Evolutionary conservation across 2,329 filamentous ascomycete genomes (phyloP).

Genomic region (Phaeomoniella chlamydospora): DNA sequence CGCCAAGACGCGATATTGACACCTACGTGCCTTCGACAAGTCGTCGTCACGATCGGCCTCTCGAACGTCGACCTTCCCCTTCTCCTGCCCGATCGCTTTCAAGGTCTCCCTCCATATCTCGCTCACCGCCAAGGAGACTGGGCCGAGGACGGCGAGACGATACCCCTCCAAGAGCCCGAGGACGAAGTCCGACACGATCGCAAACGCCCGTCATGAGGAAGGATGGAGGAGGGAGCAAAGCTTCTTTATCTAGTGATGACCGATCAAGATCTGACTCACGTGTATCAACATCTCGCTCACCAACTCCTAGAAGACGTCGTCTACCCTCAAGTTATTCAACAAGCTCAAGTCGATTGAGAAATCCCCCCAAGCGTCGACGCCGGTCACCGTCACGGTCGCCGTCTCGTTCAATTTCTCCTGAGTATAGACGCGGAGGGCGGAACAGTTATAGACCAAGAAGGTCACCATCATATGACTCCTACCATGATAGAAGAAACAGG

Average conservation of each 20-base stretch:
- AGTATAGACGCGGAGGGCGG: constrained; percentile 10
- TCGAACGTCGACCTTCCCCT: constrained; percentile 21
- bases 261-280: constrained; percentile 33
- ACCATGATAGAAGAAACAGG: constrained; percentile 25
- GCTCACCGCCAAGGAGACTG: constrained; percentile 14
- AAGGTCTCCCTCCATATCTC: constrained; percentile 14
- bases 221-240: constrained; percentile 20
- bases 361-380: constrained; percentile 16
- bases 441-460: constrained; percentile 20
- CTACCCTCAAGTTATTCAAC: constrained; percentile 23
- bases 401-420: constrained; percentile 21
- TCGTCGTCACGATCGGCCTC: constrained; percentile 15
- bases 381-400: constrained; percentile 18
- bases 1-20: constrained; percentile 36
- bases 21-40: constrained; percentile 39
- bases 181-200: constrained; percentile 12
- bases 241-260: constrained; percentile 25
- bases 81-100: constrained; percentile 18
- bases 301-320: constrained; percentile 34
- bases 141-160: constrained; percentile 12
- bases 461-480: constrained; percentile 25
- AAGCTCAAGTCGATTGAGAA: constrained; percentile 21
- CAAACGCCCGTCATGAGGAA: constrained; percentile 23
- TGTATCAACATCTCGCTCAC: constrained; percentile 39
- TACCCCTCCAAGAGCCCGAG: constrained; percentile 6